Evolutionary conservation across 106 monocot species (phyloP).

Genomic region (Platanthera zijinensis): DNA sequence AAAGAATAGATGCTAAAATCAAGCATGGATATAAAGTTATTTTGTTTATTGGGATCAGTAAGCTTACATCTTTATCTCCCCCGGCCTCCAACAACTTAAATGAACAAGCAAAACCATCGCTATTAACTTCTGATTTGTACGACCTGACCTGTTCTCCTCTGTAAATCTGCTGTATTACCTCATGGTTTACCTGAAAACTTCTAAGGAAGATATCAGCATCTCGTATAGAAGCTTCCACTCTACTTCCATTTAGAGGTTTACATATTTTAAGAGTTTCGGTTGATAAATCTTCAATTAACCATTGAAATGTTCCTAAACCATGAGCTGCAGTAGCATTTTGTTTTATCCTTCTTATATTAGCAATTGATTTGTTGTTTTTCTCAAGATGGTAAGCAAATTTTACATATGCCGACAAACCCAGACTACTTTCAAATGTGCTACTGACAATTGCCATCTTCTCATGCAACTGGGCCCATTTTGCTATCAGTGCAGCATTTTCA

Average conservation of each 20-base stretch:
- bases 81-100: slow-evolving; percentile 64
- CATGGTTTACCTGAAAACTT: slow-evolving; percentile 38
- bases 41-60: slow-evolving; percentile 3
- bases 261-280: slow-evolving; percentile 35
- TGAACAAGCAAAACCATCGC: slow-evolving; percentile 26
- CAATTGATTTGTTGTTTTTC: slow-evolving; percentile 26
- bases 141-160: slow-evolving; percentile 36
- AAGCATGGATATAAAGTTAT: neutral
- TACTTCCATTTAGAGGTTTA: slow-evolving; percentile 26
- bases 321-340: slow-evolving; percentile 33
- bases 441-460: slow-evolving; percentile 76
- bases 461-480: slow-evolving; percentile 78
- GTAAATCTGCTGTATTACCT: slow-evolving; percentile 31
- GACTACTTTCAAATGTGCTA: slow-evolving; percentile 85
- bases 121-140: slow-evolving; percentile 22
- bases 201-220: slow-evolving; percentile 41
- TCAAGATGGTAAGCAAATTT: slow-evolving; percentile 67
- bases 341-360: slow-evolving; percentile 26
- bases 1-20: neutral
- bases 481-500: slow-evolving; percentile 68
- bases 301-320: slow-evolving; percentile 89
- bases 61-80: slow-evolving; percentile 36
- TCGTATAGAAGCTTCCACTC: slow-evolving; percentile 46
- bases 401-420: slow-evolving; percentile 61
- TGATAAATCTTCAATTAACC: slow-evolving; percentile 80